Conservation (phyloP, 2,329 filamentous ascomycete genomes). For the Microcyclospora tardicrescens region DNA sequence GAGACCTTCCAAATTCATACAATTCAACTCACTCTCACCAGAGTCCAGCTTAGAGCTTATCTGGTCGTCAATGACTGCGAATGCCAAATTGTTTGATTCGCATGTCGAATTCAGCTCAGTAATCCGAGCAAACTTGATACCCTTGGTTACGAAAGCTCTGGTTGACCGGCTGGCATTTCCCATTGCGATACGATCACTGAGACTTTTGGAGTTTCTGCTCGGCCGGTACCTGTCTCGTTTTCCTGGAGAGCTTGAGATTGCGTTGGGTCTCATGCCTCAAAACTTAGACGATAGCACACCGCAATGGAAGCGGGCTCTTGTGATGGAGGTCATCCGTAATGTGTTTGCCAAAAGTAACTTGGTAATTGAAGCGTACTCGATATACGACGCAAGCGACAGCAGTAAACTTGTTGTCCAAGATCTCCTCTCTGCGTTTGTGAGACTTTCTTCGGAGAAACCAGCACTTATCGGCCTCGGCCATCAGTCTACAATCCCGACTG, state of each 20-base stretch:
- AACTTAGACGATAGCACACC: conserved; percentile 69
- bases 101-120: conserved; percentile 74
- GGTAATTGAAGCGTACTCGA: conserved; percentile 63
- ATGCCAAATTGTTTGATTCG: conserved; percentile 62
- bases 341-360: conserved; percentile 72
- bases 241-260: conserved; percentile 67
- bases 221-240: conserved; percentile 65
- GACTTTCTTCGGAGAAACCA: conserved; percentile 82
- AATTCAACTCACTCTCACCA: conserved; percentile 63
- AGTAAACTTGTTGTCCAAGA: conserved; percentile 68
- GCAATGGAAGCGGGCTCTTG: conserved; percentile 76
- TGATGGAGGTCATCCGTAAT: conserved; percentile 80
- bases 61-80: conserved; percentile 77
- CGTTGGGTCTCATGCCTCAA: conserved; percentile 68
- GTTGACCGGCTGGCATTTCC: conserved; percentile 70
- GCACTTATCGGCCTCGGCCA: conserved; percentile 75
- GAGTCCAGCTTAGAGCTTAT: conserved; percentile 84
- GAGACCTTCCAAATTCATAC: conserved; percentile 68
- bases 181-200: conserved; percentile 65
- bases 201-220: conserved; percentile 72
- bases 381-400: conserved; percentile 62
- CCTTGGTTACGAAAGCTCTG: conserved; percentile 64
- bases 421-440: conserved; percentile 78
- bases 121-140: conserved; percentile 65
- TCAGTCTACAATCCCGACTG: conserved; percentile 70